Evolutionary conservation across 2,329 filamentous ascomycete species (phyloP), one percentile per base, ranked within the genome.

Genomic region (Epicoccum sorghinum): DNA sequence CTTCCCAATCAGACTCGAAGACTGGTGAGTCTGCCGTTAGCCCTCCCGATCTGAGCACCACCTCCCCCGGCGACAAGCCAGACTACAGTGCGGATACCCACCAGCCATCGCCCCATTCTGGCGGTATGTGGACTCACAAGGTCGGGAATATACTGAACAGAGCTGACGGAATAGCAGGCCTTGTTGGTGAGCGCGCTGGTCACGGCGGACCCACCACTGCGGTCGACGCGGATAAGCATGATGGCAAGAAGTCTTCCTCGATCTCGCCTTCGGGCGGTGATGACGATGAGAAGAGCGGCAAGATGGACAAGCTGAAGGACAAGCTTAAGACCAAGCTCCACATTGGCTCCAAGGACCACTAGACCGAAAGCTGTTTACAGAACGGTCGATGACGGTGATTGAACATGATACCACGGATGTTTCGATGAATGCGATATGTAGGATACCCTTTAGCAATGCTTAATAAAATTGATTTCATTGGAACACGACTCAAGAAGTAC

Each of bases 311-410:
- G 36, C 41, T 52, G 22, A 52, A 81, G 56, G 80, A 86, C 52
- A 88, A 87, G 77, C 83, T 90, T 74, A 90, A 89, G 82, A 81
- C 83, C 51, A 89, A 89, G 78, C 75, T 89, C 55, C 86, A 89
- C 74, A 77, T 77, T 55, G 70, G 72, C 22, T 59, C 63, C 58
- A 74, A 72, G 65, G 65, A 72, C 52, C 67, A 66, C 56, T 69
- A 68, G 42, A 45, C 6, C 27, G 9, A 7, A 10, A 24, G 33
- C 24, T 36, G 43, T 37, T n/a, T 46, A 27, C 39, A 30, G 30
- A 51, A 61, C 30, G 43, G 52, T 38, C 33, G 29, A 30, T 14
- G 56, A 58, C 29, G 50, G 58, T 40, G 43, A 42, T 47, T 29
- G 18, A 60, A 57, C 36, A 65, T 66, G 62, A 67, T 67, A 66